Conservation (phyloP, 2,329 filamentous ascomycete genomes). For the Colletotrichum sp. region DNA sequence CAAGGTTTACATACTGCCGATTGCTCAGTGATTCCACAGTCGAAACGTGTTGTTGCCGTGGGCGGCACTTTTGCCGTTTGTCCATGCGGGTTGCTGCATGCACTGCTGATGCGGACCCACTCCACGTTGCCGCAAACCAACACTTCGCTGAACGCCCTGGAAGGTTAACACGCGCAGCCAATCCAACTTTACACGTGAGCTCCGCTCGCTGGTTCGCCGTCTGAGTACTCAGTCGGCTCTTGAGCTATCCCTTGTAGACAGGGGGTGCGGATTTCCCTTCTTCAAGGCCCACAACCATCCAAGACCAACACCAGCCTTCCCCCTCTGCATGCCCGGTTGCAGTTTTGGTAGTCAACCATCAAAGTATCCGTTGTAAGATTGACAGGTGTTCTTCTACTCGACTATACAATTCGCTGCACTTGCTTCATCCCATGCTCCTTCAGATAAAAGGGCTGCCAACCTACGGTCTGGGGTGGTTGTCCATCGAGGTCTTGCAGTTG, state of each 20-base stretch:
- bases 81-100: not conserved
- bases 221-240: not conserved
- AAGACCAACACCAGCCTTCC: not conserved
- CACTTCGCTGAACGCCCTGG: not conserved
- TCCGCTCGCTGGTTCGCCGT: not conserved
- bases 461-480: not conserved
- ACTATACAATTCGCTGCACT: not conserved
- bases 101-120: not conserved
- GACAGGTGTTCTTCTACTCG: not conserved
- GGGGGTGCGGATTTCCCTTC: not conserved
- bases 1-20: no score
- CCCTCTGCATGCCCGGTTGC: not conserved
- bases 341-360: not conserved
- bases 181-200: not conserved
- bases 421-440: not conserved
- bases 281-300: not conserved
- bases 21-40: not conserved
- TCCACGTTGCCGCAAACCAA: not conserved
- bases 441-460: not conserved
- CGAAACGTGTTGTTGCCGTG: not conserved
- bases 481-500: not conserved
- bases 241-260: not conserved
- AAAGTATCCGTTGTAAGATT: not conserved
- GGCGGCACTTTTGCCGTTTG: not conserved
- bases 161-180: not conserved